Evolutionary conservation across 495 filamentous ascomycete genomes (phyloP).

Genomic region (Aspergillus sparsus): DNA sequence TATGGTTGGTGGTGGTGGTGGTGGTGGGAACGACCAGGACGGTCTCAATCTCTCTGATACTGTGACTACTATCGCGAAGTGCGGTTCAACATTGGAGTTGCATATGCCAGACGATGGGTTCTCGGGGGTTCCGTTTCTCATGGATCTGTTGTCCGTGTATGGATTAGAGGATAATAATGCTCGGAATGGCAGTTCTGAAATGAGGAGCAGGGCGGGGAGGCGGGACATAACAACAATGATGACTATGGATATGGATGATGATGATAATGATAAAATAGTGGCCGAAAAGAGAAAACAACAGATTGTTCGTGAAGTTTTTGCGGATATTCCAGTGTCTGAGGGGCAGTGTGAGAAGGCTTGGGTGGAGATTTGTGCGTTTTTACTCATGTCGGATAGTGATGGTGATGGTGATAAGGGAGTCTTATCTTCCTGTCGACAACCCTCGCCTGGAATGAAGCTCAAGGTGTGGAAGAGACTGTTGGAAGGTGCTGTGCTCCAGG

Average conservation of each 20-base stretch:
- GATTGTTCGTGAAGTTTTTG: constrained; percentile 34
- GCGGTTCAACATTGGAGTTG: constrained; percentile 73
- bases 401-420: constrained; percentile 17
- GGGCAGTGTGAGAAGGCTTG: constrained; percentile 50
- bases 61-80: constrained; percentile 66
- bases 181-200: neutral
- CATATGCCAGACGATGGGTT: constrained; percentile 36
- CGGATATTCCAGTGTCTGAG: constrained; percentile 48
- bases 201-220: neutral
- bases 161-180: constrained; percentile 23
- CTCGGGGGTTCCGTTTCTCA: constrained; percentile 37
- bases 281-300: neutral
- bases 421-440: constrained; percentile 37
- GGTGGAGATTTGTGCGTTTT: constrained; percentile 52
- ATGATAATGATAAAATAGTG: neutral
- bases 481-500: constrained; percentile 47
- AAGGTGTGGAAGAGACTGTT: constrained; percentile 49
- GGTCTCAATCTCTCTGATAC: constrained; percentile 41
- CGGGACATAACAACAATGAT: neutral
- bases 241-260: neutral
- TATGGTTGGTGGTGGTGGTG: constrained; percentile 10
- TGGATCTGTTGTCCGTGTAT: constrained; percentile 38
- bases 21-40: constrained; percentile 13
- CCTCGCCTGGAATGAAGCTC: constrained; percentile 43
- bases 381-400: constrained; percentile 22